Percentiles rank a stretch among this genome's conserved stretches.
phyloP scores from a whole-genome alignment of 768 basidiomycete genomes.

The Butyriboletus loyo region DNA sequence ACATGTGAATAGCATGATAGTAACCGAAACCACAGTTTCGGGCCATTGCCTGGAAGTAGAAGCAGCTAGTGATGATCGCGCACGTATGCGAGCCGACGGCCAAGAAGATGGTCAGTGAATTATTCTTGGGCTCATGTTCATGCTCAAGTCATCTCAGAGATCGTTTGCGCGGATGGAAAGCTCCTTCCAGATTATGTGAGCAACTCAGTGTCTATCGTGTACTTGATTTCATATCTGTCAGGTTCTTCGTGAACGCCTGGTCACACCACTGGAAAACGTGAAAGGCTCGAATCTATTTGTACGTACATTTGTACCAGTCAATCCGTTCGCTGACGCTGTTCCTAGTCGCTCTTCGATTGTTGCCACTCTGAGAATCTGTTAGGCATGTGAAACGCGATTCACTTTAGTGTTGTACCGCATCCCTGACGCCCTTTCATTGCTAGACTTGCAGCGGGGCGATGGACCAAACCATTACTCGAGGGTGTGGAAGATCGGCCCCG shows the following conservation, averaged over 20 bases:
- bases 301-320: neutral
- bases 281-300: slow-evolving; percentile 24
- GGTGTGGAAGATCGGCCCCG: slow-evolving; percentile 13
- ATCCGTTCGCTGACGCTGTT: neutral
- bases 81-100: slow-evolving; percentile 43
- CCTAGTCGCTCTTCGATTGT: slow-evolving; percentile 28
- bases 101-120: slow-evolving; percentile 42
- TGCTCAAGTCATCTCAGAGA: slow-evolving; percentile 14
- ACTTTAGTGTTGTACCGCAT: neutral
- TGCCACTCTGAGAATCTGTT: slow-evolving; percentile 29
- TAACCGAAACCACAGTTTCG: slow-evolving; percentile 8
- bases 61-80: slow-evolving; percentile 23
- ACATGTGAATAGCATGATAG: neutral
- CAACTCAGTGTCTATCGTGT: neutral
- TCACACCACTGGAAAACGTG: slow-evolving; percentile 15
- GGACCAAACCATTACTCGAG: slow-evolving; percentile 17
- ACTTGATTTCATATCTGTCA: slow-evolving; percentile 1
- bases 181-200: slow-evolving; percentile 25
- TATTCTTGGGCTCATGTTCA: neutral
- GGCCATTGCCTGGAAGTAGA: slow-evolving; percentile 24
- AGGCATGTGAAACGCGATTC: slow-evolving; percentile 9
- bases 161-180: slow-evolving; percentile 16
- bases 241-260: slow-evolving; percentile 19
- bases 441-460: slow-evolving; percentile 18
- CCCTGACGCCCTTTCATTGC: neutral